Conservation (phyloP, 139 green algal species). For the Auxenochlorella pyrenoidosa region DNA sequence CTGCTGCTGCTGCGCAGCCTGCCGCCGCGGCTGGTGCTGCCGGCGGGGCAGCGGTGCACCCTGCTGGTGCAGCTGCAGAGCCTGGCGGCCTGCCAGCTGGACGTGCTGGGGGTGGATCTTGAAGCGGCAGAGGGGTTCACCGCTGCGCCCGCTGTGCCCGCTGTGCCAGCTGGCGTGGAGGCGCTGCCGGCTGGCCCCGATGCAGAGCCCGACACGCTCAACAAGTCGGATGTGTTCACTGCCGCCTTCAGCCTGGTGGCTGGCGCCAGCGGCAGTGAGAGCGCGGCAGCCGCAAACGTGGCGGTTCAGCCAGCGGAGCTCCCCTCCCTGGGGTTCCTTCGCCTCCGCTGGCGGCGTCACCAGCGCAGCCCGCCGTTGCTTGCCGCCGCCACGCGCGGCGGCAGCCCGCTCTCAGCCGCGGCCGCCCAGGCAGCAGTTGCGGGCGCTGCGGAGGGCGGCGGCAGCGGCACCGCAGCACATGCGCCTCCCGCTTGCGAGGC, state of each 20-base stretch:
- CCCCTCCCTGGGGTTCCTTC: constrained; percentile 12
- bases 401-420: neutral
- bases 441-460: neutral
- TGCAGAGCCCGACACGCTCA: neutral
- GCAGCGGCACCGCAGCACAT: neutral
- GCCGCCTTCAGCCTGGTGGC: neutral
- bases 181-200: no score
- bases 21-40: constrained; percentile 19
- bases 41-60: constrained; percentile 29
- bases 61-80: constrained; percentile 21
- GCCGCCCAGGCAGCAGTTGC: neutral
- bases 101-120: constrained; percentile 5
- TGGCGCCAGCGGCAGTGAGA: neutral
- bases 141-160: neutral
- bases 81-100: neutral
- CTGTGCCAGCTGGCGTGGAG: neutral
- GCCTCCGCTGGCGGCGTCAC: constrained; percentile 15
- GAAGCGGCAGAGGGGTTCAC: neutral
- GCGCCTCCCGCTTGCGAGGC: constrained; percentile 13
- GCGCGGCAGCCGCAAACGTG: neutral
- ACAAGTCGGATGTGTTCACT: neutral
- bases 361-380: neutral
- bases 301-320: neutral
- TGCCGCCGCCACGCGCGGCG: neutral
- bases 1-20: constrained; percentile 21